A percentile compares a stretch with the other conserved stretches of the same genome.
Evolutionary conservation across 768 basidiomycete species (phyloP).

Genomic region (Mycena leptocephala): DNA sequence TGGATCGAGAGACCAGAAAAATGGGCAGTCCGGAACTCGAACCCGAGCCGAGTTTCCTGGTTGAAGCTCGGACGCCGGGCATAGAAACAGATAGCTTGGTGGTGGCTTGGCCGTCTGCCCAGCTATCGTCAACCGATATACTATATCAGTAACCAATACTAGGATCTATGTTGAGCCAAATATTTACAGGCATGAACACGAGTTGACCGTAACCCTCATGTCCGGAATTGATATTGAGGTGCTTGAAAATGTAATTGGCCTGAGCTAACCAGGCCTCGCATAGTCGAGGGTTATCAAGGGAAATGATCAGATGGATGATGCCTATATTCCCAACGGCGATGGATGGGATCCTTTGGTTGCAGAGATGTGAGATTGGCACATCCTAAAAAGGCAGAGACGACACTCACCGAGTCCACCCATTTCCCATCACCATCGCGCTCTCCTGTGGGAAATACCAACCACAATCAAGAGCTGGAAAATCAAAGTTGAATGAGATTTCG

Average conservation of each 20-base stretch:
- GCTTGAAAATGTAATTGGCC: background rate
- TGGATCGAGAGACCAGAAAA: slow-evolving; percentile 8
- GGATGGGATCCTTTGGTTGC: background rate
- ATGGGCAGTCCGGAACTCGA: background rate
- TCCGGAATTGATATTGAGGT: too few relatives aligned
- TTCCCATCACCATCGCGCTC: background rate
- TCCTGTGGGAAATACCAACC: background rate
- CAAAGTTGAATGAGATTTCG: background rate
- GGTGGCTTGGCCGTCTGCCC: too few relatives aligned
- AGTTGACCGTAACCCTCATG: too few relatives aligned
- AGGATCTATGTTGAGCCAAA: background rate
- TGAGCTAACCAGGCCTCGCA: too few relatives aligned
- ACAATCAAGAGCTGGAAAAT: background rate
- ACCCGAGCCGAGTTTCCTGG: background rate
- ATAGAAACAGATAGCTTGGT: slow-evolving; percentile 1
- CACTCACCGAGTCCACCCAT: slow-evolving; percentile 6
- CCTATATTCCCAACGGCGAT: background rate
- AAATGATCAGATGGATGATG: too few relatives aligned
- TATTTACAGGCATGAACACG: background rate
- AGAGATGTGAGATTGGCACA: background rate
- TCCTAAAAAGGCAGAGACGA: too few relatives aligned
- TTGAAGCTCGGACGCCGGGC: background rate
- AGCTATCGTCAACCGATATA: background rate
- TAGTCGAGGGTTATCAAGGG: too few relatives aligned
- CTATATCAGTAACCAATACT: background rate